A percentile compares a stretch with the other conserved stretches of the same genome.
These are phyloP conservation scores for Phytophthora pinifolia DNA, from an alignment of 352 stramenopile species.

Conservation along the genomic window DNA sequence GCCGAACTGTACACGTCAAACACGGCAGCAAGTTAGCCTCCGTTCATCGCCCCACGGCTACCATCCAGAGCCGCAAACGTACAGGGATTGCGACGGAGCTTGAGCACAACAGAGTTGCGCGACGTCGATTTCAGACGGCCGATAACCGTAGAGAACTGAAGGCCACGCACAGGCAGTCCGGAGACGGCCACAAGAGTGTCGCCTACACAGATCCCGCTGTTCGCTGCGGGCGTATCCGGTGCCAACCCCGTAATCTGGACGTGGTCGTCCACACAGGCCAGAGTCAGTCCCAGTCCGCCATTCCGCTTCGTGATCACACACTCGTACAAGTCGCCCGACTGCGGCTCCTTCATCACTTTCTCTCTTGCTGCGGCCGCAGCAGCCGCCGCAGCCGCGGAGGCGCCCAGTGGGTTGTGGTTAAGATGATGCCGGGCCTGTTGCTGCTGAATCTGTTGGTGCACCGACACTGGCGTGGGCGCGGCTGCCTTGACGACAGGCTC, in stretches of 20 bases:
- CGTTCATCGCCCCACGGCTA: background rate
- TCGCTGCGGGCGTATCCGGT: conserved; percentile 67
- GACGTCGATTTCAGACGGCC: conserved; percentile 77
- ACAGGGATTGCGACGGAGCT: conserved; percentile 80
- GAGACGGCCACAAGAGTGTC: conserved; percentile 78
- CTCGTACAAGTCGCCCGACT: conserved; percentile 82
- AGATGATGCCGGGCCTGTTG: conserved; percentile 29
- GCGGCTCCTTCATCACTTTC: conserved; percentile 84
- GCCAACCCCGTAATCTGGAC: conserved; percentile 81
- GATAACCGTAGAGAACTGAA: conserved; percentile 85
- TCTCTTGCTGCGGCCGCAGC: conserved; percentile 49
- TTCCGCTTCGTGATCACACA: conserved; percentile 85
- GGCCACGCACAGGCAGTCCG: conserved; percentile 64
- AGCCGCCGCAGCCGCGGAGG: conserved; percentile 25
- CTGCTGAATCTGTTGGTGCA: conserved; percentile 27
- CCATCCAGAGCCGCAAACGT: conserved; percentile 26
- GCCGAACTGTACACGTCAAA: conserved; percentile 47
- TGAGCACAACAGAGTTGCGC: conserved; percentile 78
- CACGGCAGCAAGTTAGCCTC: conserved; percentile 13
- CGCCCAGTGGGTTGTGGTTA: conserved; percentile 23
- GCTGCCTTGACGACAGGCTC: conserved; percentile 24
- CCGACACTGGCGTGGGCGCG: conserved; percentile 16
- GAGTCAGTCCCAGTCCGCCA: conserved; percentile 67
- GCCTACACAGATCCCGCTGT: conserved; percentile 76
- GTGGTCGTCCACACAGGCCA: conserved; percentile 82